phyloP scores from a whole-genome alignment of 1,139 yeast species.

The Zygoascus meyerae region DNA sequence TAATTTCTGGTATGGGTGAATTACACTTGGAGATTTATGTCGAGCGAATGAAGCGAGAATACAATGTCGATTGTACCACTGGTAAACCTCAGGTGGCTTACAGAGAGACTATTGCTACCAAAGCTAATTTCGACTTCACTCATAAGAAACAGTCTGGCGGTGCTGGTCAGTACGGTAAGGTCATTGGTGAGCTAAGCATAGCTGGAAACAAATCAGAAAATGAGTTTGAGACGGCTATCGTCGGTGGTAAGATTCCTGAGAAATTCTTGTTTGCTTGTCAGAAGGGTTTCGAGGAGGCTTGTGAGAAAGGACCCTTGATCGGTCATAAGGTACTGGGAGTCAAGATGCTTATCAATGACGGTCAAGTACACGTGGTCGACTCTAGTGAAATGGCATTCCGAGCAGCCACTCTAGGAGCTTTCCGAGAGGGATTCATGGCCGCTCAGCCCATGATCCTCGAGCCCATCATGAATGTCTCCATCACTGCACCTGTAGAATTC shows the following conservation, averaged over 20 bases:
- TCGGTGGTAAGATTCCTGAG: conserved; percentile 96
- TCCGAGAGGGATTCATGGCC: conserved; percentile 79
- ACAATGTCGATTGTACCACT: conserved; percentile 89
- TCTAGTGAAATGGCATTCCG: conserved; percentile 94
- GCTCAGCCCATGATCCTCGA: conserved; percentile 87
- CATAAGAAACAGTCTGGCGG: conserved; percentile 99
- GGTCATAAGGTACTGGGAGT: conserved; percentile 94
- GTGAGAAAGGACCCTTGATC: conserved; percentile 93
- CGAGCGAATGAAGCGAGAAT: conserved; percentile 96
- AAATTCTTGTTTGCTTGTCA: conserved; percentile 91
- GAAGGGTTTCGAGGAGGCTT: conserved; percentile 91
- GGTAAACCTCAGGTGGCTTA: conserved; percentile 98
- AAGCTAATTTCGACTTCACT: conserved; percentile 82
- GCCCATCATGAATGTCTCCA: conserved; percentile 91
- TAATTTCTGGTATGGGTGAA: conserved; percentile 98
- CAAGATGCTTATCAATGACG: conserved; percentile 90
- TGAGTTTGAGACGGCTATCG: conserved; percentile 76
- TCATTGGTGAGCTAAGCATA: conserved; percentile 76
- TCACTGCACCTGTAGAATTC: conserved; percentile 93
- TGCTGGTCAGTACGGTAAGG: conserved; percentile 98
- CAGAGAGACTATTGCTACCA: conserved; percentile 79
- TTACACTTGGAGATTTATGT: conserved; percentile 94
- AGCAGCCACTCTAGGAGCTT: conserved; percentile 88
- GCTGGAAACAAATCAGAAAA: conserved; percentile 48
- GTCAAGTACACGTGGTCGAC: conserved; percentile 96